Percentiles rank a stretch among this genome's conserved stretches.
phyloP scores from a whole-genome alignment of 1,284 basidiomycete species.

The Gomphus bonarii region DNA sequence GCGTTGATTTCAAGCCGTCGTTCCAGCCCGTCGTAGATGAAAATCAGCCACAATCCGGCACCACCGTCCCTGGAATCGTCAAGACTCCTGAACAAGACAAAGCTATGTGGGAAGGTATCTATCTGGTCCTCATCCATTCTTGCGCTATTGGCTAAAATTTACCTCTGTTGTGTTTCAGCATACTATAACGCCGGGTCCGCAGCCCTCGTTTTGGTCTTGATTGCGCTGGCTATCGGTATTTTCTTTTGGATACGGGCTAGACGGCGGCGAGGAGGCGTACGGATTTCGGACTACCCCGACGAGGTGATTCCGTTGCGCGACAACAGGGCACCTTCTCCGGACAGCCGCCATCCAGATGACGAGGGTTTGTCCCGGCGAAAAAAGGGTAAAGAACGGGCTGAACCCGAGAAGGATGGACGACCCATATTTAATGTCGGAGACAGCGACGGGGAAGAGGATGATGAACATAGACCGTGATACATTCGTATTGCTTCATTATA shows the following conservation, averaged over 20 bases:
- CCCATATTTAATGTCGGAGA: slow-evolving; percentile 40
- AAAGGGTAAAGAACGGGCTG: slow-evolving; percentile 34
- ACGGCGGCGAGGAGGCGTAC: slow-evolving; percentile 30
- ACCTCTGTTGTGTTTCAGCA: slow-evolving; percentile 31
- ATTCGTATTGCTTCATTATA: background rate
- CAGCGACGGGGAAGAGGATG: slow-evolving; percentile 28
- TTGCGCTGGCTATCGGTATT: slow-evolving; percentile 58
- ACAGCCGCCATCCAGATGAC: slow-evolving; percentile 24
- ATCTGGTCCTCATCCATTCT: background rate
- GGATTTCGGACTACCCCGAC: slow-evolving; percentile 25
- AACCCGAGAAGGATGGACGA: slow-evolving; percentile 19
- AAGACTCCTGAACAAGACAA: slow-evolving; percentile 66
- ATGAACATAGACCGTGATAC: background rate
- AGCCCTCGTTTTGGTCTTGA: slow-evolving; percentile 69
- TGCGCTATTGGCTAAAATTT: background rate
- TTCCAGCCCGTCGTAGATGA: slow-evolving; percentile 30
- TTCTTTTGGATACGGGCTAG: slow-evolving; percentile 68
- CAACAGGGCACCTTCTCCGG: slow-evolving; percentile 19
- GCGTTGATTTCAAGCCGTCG: slow-evolving; percentile 49
- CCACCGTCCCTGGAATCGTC: slow-evolving; percentile 26
- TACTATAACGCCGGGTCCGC: slow-evolving; percentile 91
- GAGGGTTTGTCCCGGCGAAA: slow-evolving; percentile 21
- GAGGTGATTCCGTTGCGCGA: slow-evolving; percentile 45
- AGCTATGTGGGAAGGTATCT: slow-evolving; percentile 77
- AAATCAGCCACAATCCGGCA: slow-evolving; percentile 28